These are phyloP conservation scores for Talaromyces sp. DNA, from an alignment of 2,329 filamentous ascomycete genomes.

Conservation along the genomic window DNA sequence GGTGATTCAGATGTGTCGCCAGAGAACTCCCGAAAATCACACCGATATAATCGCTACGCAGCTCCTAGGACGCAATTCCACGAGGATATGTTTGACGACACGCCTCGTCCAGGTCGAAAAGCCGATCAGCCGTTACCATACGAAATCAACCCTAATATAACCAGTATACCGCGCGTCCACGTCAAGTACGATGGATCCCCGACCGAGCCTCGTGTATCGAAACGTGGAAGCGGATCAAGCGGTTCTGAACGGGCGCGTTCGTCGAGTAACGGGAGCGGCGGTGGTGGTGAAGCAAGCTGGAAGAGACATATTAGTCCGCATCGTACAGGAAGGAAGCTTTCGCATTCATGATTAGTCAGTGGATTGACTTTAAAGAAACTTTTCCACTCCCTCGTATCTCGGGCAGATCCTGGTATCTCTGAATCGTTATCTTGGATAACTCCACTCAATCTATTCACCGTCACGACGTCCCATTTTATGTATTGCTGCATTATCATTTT, in stretches of 20 bases:
- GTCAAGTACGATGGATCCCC: constrained; percentile 26
- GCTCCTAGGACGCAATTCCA: constrained; percentile 25
- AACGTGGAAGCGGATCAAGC: constrained; percentile 23
- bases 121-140: constrained; percentile 1
- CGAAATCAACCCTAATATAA: constrained; percentile 16
- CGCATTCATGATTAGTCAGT: too few relatives aligned
- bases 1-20: constrained; percentile 7
- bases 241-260: constrained; percentile 24
- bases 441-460: not conserved
- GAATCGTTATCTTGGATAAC: not conserved
- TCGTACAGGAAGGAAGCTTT: constrained; percentile 14
- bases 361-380: too few relatives aligned
- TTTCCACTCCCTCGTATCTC: not conserved
- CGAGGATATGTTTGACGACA: constrained; percentile 26
- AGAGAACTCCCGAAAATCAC: not conserved
- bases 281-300: constrained; percentile 17
- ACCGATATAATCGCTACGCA: not conserved
- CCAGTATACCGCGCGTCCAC: constrained; percentile 21
- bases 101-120: constrained; percentile 2
- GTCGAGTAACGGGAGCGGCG: constrained; percentile 21
- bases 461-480: not conserved
- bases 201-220: constrained; percentile 26
- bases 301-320: constrained; percentile 23
- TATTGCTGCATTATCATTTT: not conserved
- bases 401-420: not conserved